phyloP scores from a whole-genome alignment of 2,329 filamentous ascomycete species.

The Penicillium verrucosum region DNA sequence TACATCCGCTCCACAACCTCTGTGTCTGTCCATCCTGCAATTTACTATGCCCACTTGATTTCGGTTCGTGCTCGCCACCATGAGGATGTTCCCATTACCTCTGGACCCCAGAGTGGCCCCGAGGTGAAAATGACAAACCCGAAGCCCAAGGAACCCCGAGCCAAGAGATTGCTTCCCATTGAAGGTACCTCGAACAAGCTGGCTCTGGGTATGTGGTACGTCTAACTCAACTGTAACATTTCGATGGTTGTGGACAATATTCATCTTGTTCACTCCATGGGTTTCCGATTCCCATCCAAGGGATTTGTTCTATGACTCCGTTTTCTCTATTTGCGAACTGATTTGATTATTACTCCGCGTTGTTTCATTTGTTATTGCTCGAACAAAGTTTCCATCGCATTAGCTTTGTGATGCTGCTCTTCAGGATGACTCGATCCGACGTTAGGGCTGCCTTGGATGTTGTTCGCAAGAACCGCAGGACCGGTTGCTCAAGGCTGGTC shows the following conservation, averaged over 20 bases:
- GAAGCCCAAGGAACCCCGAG: constrained; percentile 27
- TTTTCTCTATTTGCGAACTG: not conserved
- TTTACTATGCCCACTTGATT: constrained; percentile 94
- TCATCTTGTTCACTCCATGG: not conserved
- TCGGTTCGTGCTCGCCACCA: constrained; percentile 76
- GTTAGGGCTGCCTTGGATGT: not conserved
- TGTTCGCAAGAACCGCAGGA: not conserved
- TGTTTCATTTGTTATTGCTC: not conserved
- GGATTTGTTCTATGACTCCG: not conserved
- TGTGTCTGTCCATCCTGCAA: constrained; percentile 73
- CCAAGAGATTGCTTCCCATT: constrained; percentile 38
- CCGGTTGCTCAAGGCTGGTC: not conserved
- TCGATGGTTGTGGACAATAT: not conserved
- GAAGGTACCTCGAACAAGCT: constrained; percentile 28
- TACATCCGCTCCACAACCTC: constrained; percentile 90
- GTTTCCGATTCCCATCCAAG: not conserved
- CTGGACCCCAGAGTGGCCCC: constrained; percentile 41
- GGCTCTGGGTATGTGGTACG: constrained; percentile 42
- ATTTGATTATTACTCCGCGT: not conserved
- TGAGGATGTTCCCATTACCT: constrained; percentile 50
- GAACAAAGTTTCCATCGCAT: not conserved
- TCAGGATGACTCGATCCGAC: not conserved
- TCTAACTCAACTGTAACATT: constrained; percentile 19
- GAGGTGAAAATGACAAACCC: constrained; percentile 34
- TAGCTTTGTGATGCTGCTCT: not conserved